Conservation (phyloP, 2,329 filamentous ascomycete genomes). For the Neonectria sp. region DNA sequence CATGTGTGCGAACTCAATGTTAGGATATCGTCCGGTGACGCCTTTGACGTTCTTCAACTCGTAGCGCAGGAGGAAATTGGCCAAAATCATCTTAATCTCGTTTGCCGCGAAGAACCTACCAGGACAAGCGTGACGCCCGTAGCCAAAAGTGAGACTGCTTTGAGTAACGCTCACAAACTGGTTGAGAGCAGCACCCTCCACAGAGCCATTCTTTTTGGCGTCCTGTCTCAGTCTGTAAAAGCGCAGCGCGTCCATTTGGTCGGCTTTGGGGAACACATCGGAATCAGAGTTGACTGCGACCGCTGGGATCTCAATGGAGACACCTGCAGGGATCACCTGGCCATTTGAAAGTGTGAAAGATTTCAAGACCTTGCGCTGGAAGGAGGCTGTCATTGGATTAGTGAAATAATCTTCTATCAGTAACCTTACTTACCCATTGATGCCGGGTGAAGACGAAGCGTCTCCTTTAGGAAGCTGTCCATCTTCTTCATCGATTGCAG, state of each 20-base stretch:
- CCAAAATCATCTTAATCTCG: constrained; percentile 62
- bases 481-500: constrained; percentile 58
- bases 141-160: constrained; percentile 55
- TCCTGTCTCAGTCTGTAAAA: constrained; percentile 58
- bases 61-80: constrained; percentile 58
- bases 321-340: constrained; percentile 62
- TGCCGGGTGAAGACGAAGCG: constrained; percentile 51
- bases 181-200: constrained; percentile 45
- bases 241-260: constrained; percentile 60
- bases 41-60: constrained; percentile 48
- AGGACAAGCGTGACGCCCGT: constrained; percentile 58
- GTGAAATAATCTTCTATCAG: neutral
- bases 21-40: constrained; percentile 26
- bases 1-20: constrained; percentile 31
- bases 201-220: constrained; percentile 28
- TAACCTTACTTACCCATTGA: constrained; percentile 49
- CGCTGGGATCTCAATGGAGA: constrained; percentile 59
- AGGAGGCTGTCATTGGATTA: constrained; percentile 53
- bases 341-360: constrained; percentile 69
- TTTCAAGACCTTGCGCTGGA: constrained; percentile 65
- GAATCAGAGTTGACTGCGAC: constrained; percentile 56
- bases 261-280: constrained; percentile 49
- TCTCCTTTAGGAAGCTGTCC: constrained; percentile 59
- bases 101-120: constrained; percentile 62
- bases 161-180: constrained; percentile 60